A percentile compares a stretch with the other conserved stretches of the same genome.
Conservation (phyloP, 371 early-diverging fungal genomes). For the Actinomucor elegans region DNA sequence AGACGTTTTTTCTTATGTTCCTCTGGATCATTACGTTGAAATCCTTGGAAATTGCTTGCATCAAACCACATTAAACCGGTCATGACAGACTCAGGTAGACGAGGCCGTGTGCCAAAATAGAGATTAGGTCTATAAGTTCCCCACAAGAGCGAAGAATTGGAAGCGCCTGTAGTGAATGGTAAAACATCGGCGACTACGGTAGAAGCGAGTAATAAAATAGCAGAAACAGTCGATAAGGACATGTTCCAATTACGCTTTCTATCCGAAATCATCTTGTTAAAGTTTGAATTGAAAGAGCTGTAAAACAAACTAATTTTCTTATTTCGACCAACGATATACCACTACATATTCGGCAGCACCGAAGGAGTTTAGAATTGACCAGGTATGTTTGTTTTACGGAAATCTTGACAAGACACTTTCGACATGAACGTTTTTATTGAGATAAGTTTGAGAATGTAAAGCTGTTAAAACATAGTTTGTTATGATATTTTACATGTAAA, state of each 20-base stretch:
- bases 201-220: not conserved
- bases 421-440: too few relatives aligned
- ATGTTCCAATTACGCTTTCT: not conserved
- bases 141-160: conserved; percentile 65
- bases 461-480: too few relatives aligned
- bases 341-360: too few relatives aligned
- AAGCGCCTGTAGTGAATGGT: not conserved
- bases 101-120: conserved; percentile 92
- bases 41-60: conserved; percentile 52
- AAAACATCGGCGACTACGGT: conserved; percentile 2
- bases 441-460: too few relatives aligned
- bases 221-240: not conserved
- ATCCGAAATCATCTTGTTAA: not conserved
- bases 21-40: conserved; percentile 50
- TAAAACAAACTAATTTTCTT: not conserved
- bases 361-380: too few relatives aligned
- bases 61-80: conserved; percentile 95
- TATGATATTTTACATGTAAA: too few relatives aligned
- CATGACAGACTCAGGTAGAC: conserved; percentile 74
- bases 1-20: not conserved
- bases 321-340: not conserved
- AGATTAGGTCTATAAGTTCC: conserved; percentile 94
- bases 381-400: too few relatives aligned
- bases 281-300: not conserved
- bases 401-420: too few relatives aligned